Evolutionary conservation across 2,329 filamentous ascomycete species (phyloP).

Genomic region (Phialophora macrospora): DNA sequence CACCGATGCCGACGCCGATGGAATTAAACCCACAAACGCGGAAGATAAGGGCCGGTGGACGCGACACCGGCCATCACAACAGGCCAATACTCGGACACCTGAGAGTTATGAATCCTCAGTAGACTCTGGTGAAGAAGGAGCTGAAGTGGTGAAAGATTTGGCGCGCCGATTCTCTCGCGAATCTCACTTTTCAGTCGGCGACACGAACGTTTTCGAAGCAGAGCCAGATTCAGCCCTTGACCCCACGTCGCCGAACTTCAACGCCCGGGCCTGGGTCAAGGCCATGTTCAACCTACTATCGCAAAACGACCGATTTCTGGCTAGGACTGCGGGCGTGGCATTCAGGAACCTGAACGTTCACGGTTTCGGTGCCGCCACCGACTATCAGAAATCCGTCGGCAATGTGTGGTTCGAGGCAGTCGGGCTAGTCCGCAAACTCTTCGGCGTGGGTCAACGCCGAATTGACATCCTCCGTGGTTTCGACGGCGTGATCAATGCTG

Average conservation of each 20-base stretch:
- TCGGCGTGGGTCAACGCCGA: conserved; percentile 45
- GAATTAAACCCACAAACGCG: background rate
- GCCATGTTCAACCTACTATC: conserved; percentile 51
- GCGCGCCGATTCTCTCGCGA: conserved; percentile 36
- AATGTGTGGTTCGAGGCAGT: conserved; percentile 49
- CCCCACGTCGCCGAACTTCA: conserved; percentile 52
- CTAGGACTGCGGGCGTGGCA: conserved; percentile 48
- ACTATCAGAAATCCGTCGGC: conserved; percentile 50
- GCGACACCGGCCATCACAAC: background rate
- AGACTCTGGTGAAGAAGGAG: conserved; percentile 31
- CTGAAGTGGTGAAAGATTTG: conserved; percentile 31
- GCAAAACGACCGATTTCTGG: conserved; percentile 46
- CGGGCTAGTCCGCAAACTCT: conserved; percentile 40
- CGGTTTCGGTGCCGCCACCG: conserved; percentile 46
- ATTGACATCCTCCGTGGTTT: conserved; percentile 63
- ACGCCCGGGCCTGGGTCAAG: conserved; percentile 54
- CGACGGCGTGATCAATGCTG: conserved; percentile 28
- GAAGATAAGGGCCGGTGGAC: background rate
- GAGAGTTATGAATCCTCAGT: conserved; percentile 27
- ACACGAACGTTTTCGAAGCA: conserved; percentile 37
- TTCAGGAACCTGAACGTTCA: conserved; percentile 49
- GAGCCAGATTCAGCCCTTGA: conserved; percentile 47
- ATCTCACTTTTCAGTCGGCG: conserved; percentile 22
- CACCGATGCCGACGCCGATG: background rate
- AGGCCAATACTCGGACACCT: background rate